Conservation (phyloP, 1,284 basidiomycete species). For the Pterulicium gracile region DNA sequence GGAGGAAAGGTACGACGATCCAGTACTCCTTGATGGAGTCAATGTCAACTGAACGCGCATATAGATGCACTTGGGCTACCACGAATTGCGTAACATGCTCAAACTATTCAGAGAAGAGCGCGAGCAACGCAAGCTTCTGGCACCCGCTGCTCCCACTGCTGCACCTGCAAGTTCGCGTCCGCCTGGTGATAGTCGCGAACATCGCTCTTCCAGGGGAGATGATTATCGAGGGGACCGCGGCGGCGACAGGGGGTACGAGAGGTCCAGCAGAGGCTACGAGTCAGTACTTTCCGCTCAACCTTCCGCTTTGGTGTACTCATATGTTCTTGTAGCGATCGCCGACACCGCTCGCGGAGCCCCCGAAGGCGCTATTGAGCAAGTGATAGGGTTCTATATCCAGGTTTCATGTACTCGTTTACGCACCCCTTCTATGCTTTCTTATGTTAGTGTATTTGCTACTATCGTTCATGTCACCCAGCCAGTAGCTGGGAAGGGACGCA, state of each 20-base stretch:
- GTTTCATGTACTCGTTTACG: too few species aligned
- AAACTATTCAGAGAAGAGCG: slow-evolving; percentile 80
- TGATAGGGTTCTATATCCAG: too few species aligned
- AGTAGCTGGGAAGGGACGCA: too few species aligned
- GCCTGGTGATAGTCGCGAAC: slow-evolving; percentile 34
- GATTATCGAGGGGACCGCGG: slow-evolving; percentile 44
- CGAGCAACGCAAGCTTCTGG: slow-evolving; percentile 66
- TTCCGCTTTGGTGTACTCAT: not conserved
- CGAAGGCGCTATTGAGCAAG: not conserved
- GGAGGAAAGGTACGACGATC: slow-evolving; percentile 80
- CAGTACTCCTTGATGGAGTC: slow-evolving; percentile 11
- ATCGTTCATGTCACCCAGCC: too few species aligned
- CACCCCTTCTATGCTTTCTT: too few species aligned
- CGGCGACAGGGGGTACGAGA: slow-evolving; percentile 63
- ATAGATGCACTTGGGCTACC: slow-evolving; percentile 98
- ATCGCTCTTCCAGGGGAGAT: slow-evolving; percentile 45
- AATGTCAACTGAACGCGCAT: slow-evolving; percentile 10
- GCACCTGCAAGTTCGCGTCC: slow-evolving; percentile 16
- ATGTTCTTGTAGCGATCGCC: slow-evolving; percentile 6
- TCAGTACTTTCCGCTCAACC: slow-evolving; percentile 29
- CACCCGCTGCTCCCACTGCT: slow-evolving; percentile 22
- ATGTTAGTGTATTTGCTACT: too few species aligned
- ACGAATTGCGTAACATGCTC: slow-evolving; percentile 93
- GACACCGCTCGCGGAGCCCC: slow-evolving; percentile 1
- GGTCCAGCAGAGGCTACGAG: slow-evolving; percentile 70